Base-by-base conservation (phyloP, 495 filamentous ascomycete genomes). In the Tuber microsphaerosporum region DNA sequence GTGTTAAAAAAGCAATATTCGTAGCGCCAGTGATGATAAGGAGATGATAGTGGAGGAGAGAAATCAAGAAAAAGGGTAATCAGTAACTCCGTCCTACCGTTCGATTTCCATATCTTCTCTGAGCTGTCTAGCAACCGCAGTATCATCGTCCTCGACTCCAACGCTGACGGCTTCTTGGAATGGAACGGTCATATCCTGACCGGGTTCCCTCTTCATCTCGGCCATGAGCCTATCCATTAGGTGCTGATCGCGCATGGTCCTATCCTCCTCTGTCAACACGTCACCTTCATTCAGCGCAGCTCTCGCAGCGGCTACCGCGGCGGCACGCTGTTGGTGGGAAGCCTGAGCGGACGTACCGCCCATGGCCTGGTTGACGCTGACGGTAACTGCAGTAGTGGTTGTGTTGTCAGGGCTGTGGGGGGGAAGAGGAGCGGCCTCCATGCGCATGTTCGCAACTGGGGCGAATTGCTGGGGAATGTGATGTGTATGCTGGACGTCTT, bases 21-120 rank as follows among this genome's bases (percentile, higher is more conserved):
- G 41, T 71, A 71, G 45, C 37, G 31, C 37, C 22, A 9, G 69
- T 42, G 9, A 41, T 41, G 70, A 45, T 17, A 45, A 45, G 26
- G 45, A 71, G 45, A 71, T 26, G 84, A 86, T 79, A 85, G 84
- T 31, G 16, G 22, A 86, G 85, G 77, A 41, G 73, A 69, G 37
- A 85, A 84, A 86, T 85, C 74, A 77, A 75, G 45, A 80, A 82
- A 72, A 84, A 82, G 83, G 83, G 77, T 79, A 76, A 79, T 73
- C 72, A 42, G 56, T 51, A 56, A 12, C 26, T 56, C 69, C 16
- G n/a, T 41, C 46, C 69, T 80, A 80, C 51, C 78, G 48, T 41
- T 80, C 69, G 34, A 73, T 77, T 73, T 77, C 70, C 76, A 81
- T 74, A 22, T 77, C 77, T 44, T 74, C 72, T 14, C 74, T 73